Base-by-base conservation (phyloP, 306 rosid species). In the Rubus parviflorus region DNA sequence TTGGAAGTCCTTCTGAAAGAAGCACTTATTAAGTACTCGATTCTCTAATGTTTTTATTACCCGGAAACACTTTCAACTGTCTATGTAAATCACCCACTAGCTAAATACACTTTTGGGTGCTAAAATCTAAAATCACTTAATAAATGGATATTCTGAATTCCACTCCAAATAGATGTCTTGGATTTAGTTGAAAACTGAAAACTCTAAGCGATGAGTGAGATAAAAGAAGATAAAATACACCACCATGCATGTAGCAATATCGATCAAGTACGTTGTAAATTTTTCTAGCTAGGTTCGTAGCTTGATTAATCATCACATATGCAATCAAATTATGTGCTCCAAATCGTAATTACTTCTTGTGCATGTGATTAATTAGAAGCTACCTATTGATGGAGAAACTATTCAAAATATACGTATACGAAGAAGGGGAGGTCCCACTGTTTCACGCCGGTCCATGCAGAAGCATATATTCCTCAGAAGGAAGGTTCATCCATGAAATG, bases 361-460 rank as follows among this genome's bases (percentile, higher is more conserved):
- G n/a, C n/a, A n/a, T n/a, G 38, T 22, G 16, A 38, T 53, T 15
- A 7, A 45, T 66, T 53, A 88, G 91, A 88, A 89, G 94, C 73
- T 89, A 85, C 76, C 41, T 80, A 40, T 86, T 84, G 87, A 89
- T 89, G 94, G 91, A 89, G 76, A 84, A 83, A 84, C 14, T 67
- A 80, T 80, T 89, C 81, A 89, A 87, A 86, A 79, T 86, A 19
- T 89, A 70, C 63, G 88, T 89, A 72, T 89, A 89, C 35, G 88
- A 86, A 69, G 94, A 89, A 82, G 94, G 91, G 42, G 90, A 89
- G 73, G 77, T 78, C 37, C 88, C 94, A 1, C 0, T 89, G 57
- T 87, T 87, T 62, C 94, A 89, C n/a, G 68, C 74, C 23, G 88
- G 88, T 60, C 76, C 80, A 68, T 74, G 84, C 83, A 86, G 48